These are phyloP conservation scores for Xylariaceae sp. DNA, from an alignment of 2,329 filamentous ascomycete species.

Conservation along the genomic window DNA sequence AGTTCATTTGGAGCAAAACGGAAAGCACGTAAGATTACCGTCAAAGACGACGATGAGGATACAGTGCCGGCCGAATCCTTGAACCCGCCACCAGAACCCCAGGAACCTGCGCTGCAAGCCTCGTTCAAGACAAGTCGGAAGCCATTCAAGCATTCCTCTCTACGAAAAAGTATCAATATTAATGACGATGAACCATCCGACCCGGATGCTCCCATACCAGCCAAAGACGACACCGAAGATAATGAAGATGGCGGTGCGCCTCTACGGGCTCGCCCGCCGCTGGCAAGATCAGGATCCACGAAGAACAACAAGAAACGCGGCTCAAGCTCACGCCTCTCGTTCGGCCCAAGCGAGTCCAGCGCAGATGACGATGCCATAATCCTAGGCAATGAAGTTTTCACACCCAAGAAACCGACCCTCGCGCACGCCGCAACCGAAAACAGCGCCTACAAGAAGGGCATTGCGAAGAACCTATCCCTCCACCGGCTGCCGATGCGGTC, in stretches of 20 bases:
- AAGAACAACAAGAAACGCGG: constrained; percentile 69
- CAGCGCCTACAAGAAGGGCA: constrained; percentile 61
- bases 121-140: constrained; percentile 52
- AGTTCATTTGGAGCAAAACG: constrained; percentile 59
- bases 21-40: constrained; percentile 77
- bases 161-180: constrained; percentile 59
- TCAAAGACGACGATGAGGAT: constrained; percentile 58
- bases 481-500: constrained; percentile 57
- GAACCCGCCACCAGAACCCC: constrained; percentile 32
- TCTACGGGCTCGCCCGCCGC: constrained; percentile 51
- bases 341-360: constrained; percentile 63
- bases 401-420: constrained; percentile 65
- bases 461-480: constrained; percentile 48
- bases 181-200: constrained; percentile 40
- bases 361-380: constrained; percentile 50
- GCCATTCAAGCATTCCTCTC: constrained; percentile 58
- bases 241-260: constrained; percentile 51
- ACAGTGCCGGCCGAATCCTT: constrained; percentile 22
- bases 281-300: constrained; percentile 50
- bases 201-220: constrained; percentile 20
- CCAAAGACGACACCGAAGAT: constrained; percentile 38
- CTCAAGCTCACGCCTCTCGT: constrained; percentile 68
- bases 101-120: constrained; percentile 42
- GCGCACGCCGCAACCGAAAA: constrained; percentile 68
- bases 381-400: constrained; percentile 50